Evolutionary conservation across 257 asterid species (phyloP), one percentile per base, ranked within the genome.

Genomic region (Cruciata laevipes): DNA sequence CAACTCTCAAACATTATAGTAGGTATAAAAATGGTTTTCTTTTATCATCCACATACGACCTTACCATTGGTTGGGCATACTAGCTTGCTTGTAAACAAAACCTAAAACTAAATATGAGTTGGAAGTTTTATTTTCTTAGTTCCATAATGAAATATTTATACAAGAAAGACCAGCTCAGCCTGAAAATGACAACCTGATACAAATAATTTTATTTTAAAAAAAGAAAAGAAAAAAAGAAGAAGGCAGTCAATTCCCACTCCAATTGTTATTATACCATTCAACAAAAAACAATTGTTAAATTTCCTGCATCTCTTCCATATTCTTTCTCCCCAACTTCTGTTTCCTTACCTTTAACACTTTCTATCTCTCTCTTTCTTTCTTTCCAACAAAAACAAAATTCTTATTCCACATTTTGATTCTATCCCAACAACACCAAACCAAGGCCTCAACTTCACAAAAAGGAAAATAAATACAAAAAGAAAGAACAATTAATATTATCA

Each of bases 171-270:
- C 63, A 69, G 68, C 73, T 61, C 68, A 69, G 12, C 24, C 23
- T 44, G 62, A 61, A 69, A 69, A 69, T 21, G 73, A 69, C 73
- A 58, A 13, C 63, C 63, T 58, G 33, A 58, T 42, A 24, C 35
- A 58, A 10, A 56, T n/a, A 23, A 20, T 20, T 13, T 1, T 27
- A 27, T 1, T 27, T 27, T 27, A 25, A 60, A 33, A 57, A 24
- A 21, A 56, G 14, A 57, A 14, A 21, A 11, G 38, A 24, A 21
- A 56, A 5, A 57, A 14, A 21, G 3, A 57, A 57, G 30, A 21
- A 57, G 9, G 35, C 16, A 31, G 33, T 44, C 66, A 44, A 60
- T 57, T 57, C 31, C 62, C 27, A 21, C 5, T 24, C 32, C 16
- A 9, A 57, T 27, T 10, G 7, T 17, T 10, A 58, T 52, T 20